Evolutionary conservation across 1,284 basidiomycete genomes (phyloP), one percentile per base, ranked within the genome.

Genomic region (Cutaneotrichosporon cyanovorans): DNA sequence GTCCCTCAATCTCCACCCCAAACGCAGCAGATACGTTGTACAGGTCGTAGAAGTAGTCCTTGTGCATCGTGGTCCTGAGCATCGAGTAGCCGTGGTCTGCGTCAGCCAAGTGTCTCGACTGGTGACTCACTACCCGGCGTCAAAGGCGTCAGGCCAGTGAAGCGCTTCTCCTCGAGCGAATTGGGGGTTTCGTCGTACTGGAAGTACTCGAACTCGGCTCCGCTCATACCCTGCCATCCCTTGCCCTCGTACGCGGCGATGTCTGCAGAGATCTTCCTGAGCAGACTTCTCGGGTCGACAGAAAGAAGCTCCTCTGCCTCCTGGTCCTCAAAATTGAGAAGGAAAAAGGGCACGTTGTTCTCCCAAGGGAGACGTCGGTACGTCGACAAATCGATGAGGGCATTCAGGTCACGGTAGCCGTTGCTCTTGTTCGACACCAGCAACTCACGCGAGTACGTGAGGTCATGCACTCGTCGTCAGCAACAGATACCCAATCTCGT

Each of bases 201-300:
- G 70, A 93, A 96, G 73, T 92, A 96, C 85, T 92, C 92, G 61
- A 88, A 96, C 72, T 96, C 91, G 23, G 87, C 81, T 3, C 89
- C 90, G 10, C 86, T 82, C 62, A 83, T 78, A 60, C 82, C 83
- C 25, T 78, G 72, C 60, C 77, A 81, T 5, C 79, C 82, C 25
- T 28, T 28, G 25, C 25, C 25, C 25, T 28, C 25, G 33, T 72
- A 75, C 22, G 55, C 51, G 15, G 63, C 54, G 0, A 73, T 61
- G 23, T 66, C 58, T 3, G 78, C 76, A 0, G 79, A 74, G 0
- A 82, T 77, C 28, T 75, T 77, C 57, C 78, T 77, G 32, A 96
- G 74, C n/a, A 87, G 75, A 28, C 86, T 83, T 35, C 93, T 78
- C 7, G 92, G 92, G 63, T 93, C 92, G 10, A 83, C 89, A 36